Base-by-base conservation (phyloP, 1,284 basidiomycete species). In the Ustilago nuda region DNA sequence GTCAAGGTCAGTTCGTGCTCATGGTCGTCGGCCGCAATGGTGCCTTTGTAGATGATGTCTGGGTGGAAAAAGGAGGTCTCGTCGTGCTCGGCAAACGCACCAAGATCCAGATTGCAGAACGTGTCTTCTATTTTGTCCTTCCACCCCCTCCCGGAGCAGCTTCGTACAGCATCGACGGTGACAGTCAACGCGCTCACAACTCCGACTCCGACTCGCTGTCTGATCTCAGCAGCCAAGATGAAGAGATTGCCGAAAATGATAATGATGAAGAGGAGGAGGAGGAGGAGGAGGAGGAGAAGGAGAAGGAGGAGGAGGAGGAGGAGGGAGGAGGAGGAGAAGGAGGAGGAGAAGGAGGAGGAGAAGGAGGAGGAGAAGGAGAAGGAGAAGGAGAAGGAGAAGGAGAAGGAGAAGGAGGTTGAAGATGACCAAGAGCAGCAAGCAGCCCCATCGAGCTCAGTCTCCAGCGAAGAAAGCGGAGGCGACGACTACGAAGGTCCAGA, bases 41-140 rank as follows among this genome's bases (percentile, higher is more conserved):
- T 12, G 95, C 95, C 9, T 98, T 95, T 91, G 94, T 99, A 2
- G 96, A 99, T 80, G 95, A 95, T 54, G 91, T 94, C 13, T 99
- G 95, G 92, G 92, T 92, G 66, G 92, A 92, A 19, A 92, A 92
- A 84, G 94, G 94, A 17, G 92, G 92, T 68, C 90, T 92, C 68
- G 93, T 95, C 15, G 78, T 81, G n/a, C 80, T 85, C 3, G 79
- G 82, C 30, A 83, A 82, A 55, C 78, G 96, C 84, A 96, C 97
- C 61, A 94, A 95, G 87, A 96, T 99, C 79, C 97, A 98, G 88
- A 99, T 99, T 82, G 94, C 96, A 36, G 96, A 96, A 52, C 92
- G 96, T 62, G 95, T 94, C 57, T 99, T 99, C 87, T 93, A 95
- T 85, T 99, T 98, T 86, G 91, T 97, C 61, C 91, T 98, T 11